Percentiles rank a stretch among this genome's conserved stretches.
phyloP scores from a whole-genome alignment of 1,284 basidiomycete species.

The Mycena citricolor region DNA sequence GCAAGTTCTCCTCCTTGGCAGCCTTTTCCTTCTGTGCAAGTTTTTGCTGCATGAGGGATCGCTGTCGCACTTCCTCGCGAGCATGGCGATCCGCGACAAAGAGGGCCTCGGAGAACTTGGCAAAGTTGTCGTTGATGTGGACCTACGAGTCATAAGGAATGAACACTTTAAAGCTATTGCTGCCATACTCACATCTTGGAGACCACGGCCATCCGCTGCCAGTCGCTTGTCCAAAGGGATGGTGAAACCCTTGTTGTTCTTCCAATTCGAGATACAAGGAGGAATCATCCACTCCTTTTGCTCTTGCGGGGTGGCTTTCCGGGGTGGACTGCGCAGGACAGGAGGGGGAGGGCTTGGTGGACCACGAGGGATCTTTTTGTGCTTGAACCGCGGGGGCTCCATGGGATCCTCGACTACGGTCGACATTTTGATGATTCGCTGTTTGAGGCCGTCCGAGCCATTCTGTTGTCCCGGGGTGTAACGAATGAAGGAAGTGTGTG shows the following conservation, averaged over 20 bases:
- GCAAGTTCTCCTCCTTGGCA: slow-evolving; percentile 93
- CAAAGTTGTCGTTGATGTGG: slow-evolving; percentile 99
- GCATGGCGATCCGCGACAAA: slow-evolving; percentile 98
- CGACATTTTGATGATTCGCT: slow-evolving; percentile 99
- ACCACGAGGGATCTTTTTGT: slow-evolving; percentile 96
- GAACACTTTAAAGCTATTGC: slow-evolving; percentile 4
- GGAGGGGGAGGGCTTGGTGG: slow-evolving; percentile 96
- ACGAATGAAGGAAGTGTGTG: slow-evolving; percentile 86
- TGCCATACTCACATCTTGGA: slow-evolving; percentile 85
- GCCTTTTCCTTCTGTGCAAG: slow-evolving; percentile 98
- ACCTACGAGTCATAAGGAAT: slow-evolving; percentile 49
- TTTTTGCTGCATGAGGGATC: slow-evolving; percentile 97
- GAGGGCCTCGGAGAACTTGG: slow-evolving; percentile 96
- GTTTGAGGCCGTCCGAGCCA: slow-evolving; percentile 70
- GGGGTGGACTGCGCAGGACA: slow-evolving; percentile 93
- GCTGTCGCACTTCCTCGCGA: slow-evolving; percentile 95
- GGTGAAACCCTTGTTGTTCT: slow-evolving; percentile 99
- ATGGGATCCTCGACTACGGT: slow-evolving; percentile 96
- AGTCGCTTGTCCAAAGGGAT: slow-evolving; percentile 98
- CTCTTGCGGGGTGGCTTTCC: slow-evolving; percentile 94
- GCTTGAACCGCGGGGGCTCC: slow-evolving; percentile 96
- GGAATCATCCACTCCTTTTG: slow-evolving; percentile 99
- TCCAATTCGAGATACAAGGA: slow-evolving; percentile 99
- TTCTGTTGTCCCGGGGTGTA: slow-evolving; percentile 93
- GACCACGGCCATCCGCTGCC: slow-evolving; percentile 94